A percentile compares a stretch with the other conserved stretches of the same genome.
Conservation (phyloP, 345 rosid species). For the Mallotus nudiflorus region DNA sequence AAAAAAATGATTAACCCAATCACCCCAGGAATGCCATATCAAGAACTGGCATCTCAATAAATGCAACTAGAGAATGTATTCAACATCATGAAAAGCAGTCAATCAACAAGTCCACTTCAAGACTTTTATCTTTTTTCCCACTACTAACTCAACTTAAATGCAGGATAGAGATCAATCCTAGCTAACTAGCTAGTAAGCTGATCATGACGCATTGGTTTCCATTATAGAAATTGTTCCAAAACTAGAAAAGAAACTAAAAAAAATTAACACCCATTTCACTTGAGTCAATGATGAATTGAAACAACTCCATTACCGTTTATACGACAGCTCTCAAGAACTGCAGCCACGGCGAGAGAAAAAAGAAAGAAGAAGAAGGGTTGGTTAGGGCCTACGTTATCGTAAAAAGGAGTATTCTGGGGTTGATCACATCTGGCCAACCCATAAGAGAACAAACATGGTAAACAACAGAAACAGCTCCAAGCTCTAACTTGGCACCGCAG, state of each 20-base stretch:
- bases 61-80: slow-evolving; percentile 56
- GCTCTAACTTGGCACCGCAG: slow-evolving; percentile 44
- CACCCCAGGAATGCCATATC: slow-evolving; percentile 27
- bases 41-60: slow-evolving; percentile 48
- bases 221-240: neutral
- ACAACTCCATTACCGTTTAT: neutral
- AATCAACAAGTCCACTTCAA: slow-evolving; percentile 21
- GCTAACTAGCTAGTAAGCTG: neutral
- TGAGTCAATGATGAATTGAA: neutral
- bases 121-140: neutral
- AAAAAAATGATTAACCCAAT: slow-evolving; percentile 41
- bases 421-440: slow-evolving; percentile 37
- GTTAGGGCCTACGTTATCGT: slow-evolving; percentile 25
- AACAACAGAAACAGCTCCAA: slow-evolving; percentile 29
- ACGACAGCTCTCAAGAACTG: slow-evolving; percentile 5
- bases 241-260: slow-evolving; percentile 6
- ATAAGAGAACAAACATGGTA: slow-evolving; percentile 60
- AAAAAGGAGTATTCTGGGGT: slow-evolving; percentile 37
- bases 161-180: neutral
- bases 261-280: neutral
- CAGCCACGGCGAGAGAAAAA: slow-evolving; percentile 12
- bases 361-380: neutral
- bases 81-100: slow-evolving; percentile 22
- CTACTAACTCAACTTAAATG: neutral
- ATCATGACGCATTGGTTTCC: slow-evolving; percentile 5